A percentile compares a stretch with the other conserved stretches of the same genome.
phyloP scores from a whole-genome alignment of 2,329 filamentous ascomycete species.

The Apiospora aurea region DNA sequence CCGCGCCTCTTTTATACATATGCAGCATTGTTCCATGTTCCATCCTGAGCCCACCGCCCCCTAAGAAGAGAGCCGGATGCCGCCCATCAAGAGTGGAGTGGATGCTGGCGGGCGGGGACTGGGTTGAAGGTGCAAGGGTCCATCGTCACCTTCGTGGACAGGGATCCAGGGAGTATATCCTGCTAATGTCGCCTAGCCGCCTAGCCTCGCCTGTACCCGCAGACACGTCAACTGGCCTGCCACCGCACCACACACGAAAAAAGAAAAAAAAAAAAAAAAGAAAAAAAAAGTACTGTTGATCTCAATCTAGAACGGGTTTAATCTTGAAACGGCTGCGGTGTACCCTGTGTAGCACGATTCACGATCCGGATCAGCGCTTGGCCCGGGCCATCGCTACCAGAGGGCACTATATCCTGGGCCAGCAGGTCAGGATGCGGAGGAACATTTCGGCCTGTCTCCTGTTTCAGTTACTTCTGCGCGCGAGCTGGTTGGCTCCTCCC shows the following conservation, averaged over 20 bases:
- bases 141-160: not conserved
- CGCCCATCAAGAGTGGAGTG: not conserved
- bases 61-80: not conserved
- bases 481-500: not conserved
- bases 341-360: not conserved
- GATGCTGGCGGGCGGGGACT: not conserved
- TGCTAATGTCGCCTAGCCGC: not conserved
- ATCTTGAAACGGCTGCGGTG: not conserved
- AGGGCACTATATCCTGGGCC: not conserved
- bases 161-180: not conserved
- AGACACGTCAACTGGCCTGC: conserved; percentile 7
- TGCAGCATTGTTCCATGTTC: not conserved
- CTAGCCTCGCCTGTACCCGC: conserved; percentile 1
- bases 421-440: not conserved
- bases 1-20: conserved; percentile 15
- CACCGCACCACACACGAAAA: not conserved
- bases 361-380: not conserved
- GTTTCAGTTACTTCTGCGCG: not conserved
- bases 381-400: not conserved
- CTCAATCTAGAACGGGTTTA: not conserved
- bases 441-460: not conserved
- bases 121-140: not conserved
- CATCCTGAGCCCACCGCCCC: not conserved
- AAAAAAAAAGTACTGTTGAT: conserved; percentile 5
- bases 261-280: too few species aligned